Evolutionary conservation across 495 filamentous ascomycete species (phyloP).

Genomic region (Neurospora tetrasperma): DNA sequence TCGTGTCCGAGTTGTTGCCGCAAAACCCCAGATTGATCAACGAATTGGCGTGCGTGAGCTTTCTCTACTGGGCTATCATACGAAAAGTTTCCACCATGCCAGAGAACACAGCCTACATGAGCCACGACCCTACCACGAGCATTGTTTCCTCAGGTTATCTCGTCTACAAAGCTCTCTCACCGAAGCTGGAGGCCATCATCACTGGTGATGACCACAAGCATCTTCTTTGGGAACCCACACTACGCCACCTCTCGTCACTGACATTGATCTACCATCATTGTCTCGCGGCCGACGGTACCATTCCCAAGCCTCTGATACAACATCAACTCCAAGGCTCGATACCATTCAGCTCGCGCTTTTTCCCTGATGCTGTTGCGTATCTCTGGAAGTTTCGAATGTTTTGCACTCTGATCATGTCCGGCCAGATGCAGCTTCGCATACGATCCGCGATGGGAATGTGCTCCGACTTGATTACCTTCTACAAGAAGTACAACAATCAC

Average conservation of each 20-base stretch:
- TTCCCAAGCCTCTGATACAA: slow-evolving; percentile 21
- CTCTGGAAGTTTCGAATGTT: slow-evolving; percentile 63
- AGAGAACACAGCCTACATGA: slow-evolving; percentile 2
- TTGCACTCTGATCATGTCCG: slow-evolving; percentile 61
- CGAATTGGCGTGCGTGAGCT: slow-evolving; percentile 27
- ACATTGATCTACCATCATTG: slow-evolving; percentile 31
- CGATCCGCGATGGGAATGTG: slow-evolving; percentile 60
- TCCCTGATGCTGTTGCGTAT: slow-evolving; percentile 40
- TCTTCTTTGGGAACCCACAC: slow-evolving; percentile 34
- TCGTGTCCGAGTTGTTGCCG: slow-evolving; percentile 22
- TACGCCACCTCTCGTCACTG: slow-evolving; percentile 24
- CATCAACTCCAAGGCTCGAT: slow-evolving; percentile 22
- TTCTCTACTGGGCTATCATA: slow-evolving; percentile 19
- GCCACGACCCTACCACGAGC: slow-evolving; percentile 12
- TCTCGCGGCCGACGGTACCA: slow-evolving; percentile 28
- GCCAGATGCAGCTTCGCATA: slow-evolving; percentile 85
- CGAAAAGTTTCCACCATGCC: slow-evolving; percentile 18
- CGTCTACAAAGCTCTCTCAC: slow-evolving; percentile 31
- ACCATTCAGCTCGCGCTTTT: slow-evolving; percentile 14
- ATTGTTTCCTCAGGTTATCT: slow-evolving; percentile 26
- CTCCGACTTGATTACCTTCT: slow-evolving; percentile 55
- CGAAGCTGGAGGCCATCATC: slow-evolving; percentile 25
- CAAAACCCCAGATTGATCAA: slow-evolving; percentile 35
- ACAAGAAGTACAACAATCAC: slow-evolving; percentile 34
- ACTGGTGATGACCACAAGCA: slow-evolving; percentile 40